Evolutionary conservation across 2,329 filamentous ascomycete species (phyloP), one percentile per base, ranked within the genome.

Genomic region (Cladosporium sp.): DNA sequence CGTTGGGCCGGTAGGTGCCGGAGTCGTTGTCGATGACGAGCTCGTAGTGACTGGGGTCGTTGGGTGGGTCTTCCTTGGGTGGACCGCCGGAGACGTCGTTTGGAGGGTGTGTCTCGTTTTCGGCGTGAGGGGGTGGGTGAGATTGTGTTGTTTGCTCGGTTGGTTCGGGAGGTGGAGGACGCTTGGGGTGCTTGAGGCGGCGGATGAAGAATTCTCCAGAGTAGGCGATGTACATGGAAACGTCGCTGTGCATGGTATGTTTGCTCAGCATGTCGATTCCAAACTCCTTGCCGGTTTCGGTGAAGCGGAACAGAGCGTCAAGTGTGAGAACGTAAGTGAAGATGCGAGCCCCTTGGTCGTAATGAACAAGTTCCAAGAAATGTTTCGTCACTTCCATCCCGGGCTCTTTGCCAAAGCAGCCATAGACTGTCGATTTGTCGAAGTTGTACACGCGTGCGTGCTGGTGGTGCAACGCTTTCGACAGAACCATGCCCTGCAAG

Each of bases 221-320:
- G 65, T 85, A 96, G 18, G 91, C 92, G 56, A 96, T 89, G 67
- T 96, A 96, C 2, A 88, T 86, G 30, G 84, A 87, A 1, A 96
- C 91, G 67, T 96, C 85, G 57, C 88, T 92, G 72, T 97, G 92
- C 89, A 97, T 96, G 36, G 89, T 95, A 69, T 97, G 92, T 68
- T 97, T 97, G 68, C 85, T 90, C 61, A 97, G 72, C 68, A 96
- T 76, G 70, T 96, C 92, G 61, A 97, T 89, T 47, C 91, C 89
- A 53, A 96, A 96, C 62, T 96, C 91, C 61, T 93, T 93, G 24
- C 92, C 92, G 0, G 92, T 97, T 69, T 96, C 92, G 1, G 92
- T 96, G 70, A 96, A 96, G 40, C 90, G 85, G 64, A 95, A 80
- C 47, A 92, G 77, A 4, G 86, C 87, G 63, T 97, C 92, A 6